phyloP scores from a whole-genome alignment of 495 filamentous ascomycete species.

The Oleoguttula mirabilis region DNA sequence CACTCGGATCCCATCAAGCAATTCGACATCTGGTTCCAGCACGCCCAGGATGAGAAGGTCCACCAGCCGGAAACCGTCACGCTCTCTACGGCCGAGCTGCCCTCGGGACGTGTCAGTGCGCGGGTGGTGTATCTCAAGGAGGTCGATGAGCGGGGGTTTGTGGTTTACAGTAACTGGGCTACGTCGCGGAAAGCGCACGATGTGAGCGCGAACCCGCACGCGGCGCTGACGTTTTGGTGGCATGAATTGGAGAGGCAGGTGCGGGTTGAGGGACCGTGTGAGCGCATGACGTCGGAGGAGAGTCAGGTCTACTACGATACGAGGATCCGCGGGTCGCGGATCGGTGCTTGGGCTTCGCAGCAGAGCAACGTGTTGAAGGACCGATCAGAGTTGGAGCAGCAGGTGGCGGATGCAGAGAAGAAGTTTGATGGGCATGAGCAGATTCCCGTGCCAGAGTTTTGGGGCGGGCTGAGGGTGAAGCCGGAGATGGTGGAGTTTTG shows the following conservation, averaged over 20 bases:
- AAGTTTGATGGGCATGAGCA: slow-evolving; percentile 60
- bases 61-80: slow-evolving; percentile 65
- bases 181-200: slow-evolving; percentile 60
- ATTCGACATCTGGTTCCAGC: slow-evolving; percentile 77
- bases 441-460: slow-evolving; percentile 85
- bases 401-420: slow-evolving; percentile 58
- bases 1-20: slow-evolving; percentile 53
- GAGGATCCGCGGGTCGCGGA: slow-evolving; percentile 59
- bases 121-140: slow-evolving; percentile 83
- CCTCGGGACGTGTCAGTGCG: slow-evolving; percentile 69
- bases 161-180: slow-evolving; percentile 86
- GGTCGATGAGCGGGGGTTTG: slow-evolving; percentile 65
- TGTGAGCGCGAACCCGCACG: slow-evolving; percentile 51
- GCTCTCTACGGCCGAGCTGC: slow-evolving; percentile 74
- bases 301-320: slow-evolving; percentile 83
- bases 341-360: slow-evolving; percentile 88
- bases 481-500: slow-evolving; percentile 88
- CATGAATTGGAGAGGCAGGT: slow-evolving; percentile 70
- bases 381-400: slow-evolving; percentile 49
- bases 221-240: slow-evolving; percentile 67
- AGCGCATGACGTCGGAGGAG: slow-evolving; percentile 57
- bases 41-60: slow-evolving; percentile 47
- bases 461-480: slow-evolving; percentile 75
- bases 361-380: slow-evolving; percentile 66
- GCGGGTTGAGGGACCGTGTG: slow-evolving; percentile 62